Conservation (phyloP, 345 rosid species). For the Bruguiera gymnorhiza region DNA sequence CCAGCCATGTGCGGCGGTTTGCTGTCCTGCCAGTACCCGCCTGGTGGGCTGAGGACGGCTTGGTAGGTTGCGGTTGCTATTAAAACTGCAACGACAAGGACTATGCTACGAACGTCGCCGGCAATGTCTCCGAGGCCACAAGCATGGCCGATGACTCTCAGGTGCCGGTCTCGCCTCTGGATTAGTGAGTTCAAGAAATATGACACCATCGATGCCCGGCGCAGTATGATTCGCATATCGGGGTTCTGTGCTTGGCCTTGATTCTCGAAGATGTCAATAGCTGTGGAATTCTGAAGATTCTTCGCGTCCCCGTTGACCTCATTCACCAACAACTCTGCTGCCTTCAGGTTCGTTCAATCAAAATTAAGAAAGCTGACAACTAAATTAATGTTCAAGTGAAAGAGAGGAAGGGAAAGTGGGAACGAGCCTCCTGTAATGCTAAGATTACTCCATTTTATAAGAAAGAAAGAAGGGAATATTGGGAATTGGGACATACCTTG, state of each 20-base stretch:
- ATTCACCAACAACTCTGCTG: slow-evolving; percentile 5
- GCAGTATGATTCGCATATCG: neutral
- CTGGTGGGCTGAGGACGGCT: too few relatives aligned
- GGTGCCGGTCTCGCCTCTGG: neutral
- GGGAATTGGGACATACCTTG: neutral
- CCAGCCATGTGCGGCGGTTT: too few relatives aligned
- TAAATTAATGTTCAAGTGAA: neutral
- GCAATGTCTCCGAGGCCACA: neutral
- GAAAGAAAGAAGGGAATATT: neutral
- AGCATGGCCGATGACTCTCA: neutral
- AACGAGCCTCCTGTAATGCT: neutral
- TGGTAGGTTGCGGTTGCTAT: too few relatives aligned
- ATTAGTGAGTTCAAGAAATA: neutral
- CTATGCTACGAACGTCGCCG: neutral
- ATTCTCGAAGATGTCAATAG: neutral
- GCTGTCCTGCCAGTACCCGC: too few relatives aligned
- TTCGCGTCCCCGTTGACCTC: neutral
- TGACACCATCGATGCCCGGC: neutral
- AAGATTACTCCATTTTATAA: neutral
- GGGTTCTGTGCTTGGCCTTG: neutral
- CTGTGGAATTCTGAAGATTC: neutral
- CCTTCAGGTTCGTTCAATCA: neutral
- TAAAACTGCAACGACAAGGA: too few relatives aligned
- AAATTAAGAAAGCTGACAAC: too few relatives aligned
- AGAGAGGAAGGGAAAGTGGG: neutral